These are phyloP conservation scores for Eleusine coracana DNA, from an alignment of 176 grass and related monocot species.

Conservation along the genomic window DNA sequence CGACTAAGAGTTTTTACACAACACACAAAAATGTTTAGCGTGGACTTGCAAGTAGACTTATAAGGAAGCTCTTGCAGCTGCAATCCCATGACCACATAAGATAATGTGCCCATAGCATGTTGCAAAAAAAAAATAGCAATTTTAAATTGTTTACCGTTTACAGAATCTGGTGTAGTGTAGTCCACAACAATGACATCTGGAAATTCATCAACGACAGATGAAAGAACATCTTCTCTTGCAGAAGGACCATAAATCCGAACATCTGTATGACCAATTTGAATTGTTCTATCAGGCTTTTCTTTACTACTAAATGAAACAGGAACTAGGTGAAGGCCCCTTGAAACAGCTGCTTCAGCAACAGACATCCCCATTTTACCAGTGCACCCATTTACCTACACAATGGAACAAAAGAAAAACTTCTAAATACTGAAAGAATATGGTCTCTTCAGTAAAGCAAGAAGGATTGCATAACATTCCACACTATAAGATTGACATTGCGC, in stretches of 20 bases:
- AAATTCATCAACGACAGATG: conserved; percentile 62
- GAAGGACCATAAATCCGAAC: conserved; percentile 71
- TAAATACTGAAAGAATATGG: conserved; percentile 2
- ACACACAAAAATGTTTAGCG: not conserved
- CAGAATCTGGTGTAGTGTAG: conserved; percentile 74
- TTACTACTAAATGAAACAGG: conserved; percentile 79
- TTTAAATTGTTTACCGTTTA: conserved; percentile 69
- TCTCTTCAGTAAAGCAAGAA: not conserved
- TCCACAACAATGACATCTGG: conserved; percentile 88
- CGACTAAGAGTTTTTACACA: not conserved
- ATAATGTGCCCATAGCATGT: not conserved
- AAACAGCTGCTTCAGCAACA: conserved; percentile 67
- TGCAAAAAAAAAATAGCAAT: not conserved
- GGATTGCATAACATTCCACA: not conserved
- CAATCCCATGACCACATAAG: not conserved
- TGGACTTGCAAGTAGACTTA: not conserved
- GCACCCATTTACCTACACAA: conserved; percentile 86
- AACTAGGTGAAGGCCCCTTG: conserved; percentile 71
- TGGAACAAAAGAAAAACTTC: conserved; percentile 19
- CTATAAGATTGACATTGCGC: conserved; percentile 3
- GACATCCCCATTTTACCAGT: conserved; percentile 80
- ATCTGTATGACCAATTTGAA: conserved; percentile 55
- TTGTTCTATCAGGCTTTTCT: conserved; percentile 62
- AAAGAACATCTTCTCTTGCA: conserved; percentile 75
- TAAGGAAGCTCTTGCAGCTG: conserved; percentile 3